phyloP scores from a whole-genome alignment of 192 early-diverging fungal genomes.

The Backusella macrospora region DNA sequence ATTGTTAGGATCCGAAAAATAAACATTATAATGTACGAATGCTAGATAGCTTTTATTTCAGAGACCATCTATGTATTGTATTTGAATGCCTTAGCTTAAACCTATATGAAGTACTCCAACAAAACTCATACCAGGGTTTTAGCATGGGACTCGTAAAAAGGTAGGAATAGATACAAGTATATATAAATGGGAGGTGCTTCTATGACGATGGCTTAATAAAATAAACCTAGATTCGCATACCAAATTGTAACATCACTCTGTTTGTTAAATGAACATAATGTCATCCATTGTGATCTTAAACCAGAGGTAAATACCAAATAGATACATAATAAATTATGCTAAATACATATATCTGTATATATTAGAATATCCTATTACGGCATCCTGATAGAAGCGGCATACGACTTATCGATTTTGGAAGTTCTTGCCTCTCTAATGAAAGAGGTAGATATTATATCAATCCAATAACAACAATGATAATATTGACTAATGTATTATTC shows the following conservation, averaged over 20 bases:
- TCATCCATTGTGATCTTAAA: constrained; percentile 97
- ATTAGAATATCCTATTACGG: constrained; percentile 79
- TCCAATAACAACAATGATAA: background rate
- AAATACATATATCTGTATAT: background rate
- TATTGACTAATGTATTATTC: background rate
- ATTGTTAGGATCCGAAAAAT: constrained; percentile 71
- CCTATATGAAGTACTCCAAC: constrained; percentile 95
- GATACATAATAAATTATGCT: constrained; percentile 15
- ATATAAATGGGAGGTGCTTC: background rate
- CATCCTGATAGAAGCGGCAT: constrained; percentile 71
- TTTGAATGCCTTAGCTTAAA: constrained; percentile 94
- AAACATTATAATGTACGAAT: constrained; percentile 83
- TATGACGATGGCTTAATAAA: background rate
- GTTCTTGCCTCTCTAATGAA: constrained; percentile 89
- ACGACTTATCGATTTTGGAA: constrained; percentile 98
- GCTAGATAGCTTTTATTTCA: constrained; percentile 89
- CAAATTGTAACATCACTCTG: constrained; percentile 87
- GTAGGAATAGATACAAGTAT: constrained; percentile 33
- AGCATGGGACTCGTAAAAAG: constrained; percentile 70
- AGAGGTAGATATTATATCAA: constrained; percentile 28
- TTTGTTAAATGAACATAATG: constrained; percentile 68
- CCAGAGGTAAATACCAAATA: constrained; percentile 74
- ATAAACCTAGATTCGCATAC: constrained; percentile 60
- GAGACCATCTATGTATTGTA: constrained; percentile 93
- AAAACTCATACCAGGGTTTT: constrained; percentile 87